Percentiles rank a stretch among this genome's conserved stretches.
phyloP scores from a whole-genome alignment of 2,329 filamentous ascomycete genomes.

The Kalmusia sp. region DNA sequence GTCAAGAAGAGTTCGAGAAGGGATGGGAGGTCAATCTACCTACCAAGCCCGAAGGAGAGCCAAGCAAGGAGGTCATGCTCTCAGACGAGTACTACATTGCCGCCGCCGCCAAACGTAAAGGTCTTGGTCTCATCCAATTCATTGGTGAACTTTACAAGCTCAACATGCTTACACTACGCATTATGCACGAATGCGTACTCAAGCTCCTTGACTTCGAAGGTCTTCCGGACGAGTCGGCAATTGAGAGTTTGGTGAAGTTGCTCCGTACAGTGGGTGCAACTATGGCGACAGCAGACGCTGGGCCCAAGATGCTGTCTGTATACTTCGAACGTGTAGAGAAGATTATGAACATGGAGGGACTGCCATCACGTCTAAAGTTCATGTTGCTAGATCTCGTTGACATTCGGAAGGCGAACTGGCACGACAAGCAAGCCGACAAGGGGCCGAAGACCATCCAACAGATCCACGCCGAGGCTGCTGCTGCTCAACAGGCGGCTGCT shows the following conservation, averaged over 20 bases:
- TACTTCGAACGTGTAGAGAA: conserved; percentile 90
- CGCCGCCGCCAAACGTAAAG: conserved; percentile 92
- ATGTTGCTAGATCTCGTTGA: conserved; percentile 97
- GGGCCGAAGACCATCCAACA: conserved; percentile 96
- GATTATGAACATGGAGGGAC: conserved; percentile 76
- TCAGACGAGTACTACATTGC: conserved; percentile 97
- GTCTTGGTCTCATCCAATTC: conserved; percentile 97
- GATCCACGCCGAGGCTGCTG: conserved; percentile 82
- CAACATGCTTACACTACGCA: conserved; percentile 96
- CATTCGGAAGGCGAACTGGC: conserved; percentile 78
- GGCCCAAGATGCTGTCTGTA: conserved; percentile 83
- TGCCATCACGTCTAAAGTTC: conserved; percentile 89
- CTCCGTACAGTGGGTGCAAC: conserved; percentile 89
- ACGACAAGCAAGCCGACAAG: conserved; percentile 88
- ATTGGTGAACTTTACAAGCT: conserved; percentile 93
- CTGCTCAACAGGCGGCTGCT: conserved; percentile 81
- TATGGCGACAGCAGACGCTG: conserved; percentile 81
- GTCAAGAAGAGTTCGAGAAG: conserved; percentile 98
- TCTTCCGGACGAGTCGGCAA: conserved; percentile 90
- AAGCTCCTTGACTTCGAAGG: conserved; percentile 96
- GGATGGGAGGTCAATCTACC: conserved; percentile 94
- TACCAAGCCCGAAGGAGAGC: conserved; percentile 71
- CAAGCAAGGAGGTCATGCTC: conserved; percentile 81
- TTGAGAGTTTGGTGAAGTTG: conserved; percentile 94
- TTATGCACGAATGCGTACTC: conserved; percentile 99